phyloP scores from a whole-genome alignment of 116 monocot genomes.

The Iris pallida region DNA sequence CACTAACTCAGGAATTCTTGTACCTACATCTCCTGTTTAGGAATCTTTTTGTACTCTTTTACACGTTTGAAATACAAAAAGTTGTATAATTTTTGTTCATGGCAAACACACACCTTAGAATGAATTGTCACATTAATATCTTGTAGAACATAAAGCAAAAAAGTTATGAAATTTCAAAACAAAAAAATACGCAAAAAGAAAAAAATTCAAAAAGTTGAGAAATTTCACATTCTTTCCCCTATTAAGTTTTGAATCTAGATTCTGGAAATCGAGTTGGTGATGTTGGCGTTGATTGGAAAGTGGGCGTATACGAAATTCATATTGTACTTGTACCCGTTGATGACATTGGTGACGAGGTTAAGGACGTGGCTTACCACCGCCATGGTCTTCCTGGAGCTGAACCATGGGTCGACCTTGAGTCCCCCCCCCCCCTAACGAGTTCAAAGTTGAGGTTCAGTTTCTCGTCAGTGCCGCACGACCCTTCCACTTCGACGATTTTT shows the following conservation, averaged over 20 bases:
- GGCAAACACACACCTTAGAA: no score
- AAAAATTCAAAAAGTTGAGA: no score
- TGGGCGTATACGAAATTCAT: slow-evolving; percentile 67
- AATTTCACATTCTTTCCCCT: slow-evolving; percentile 20
- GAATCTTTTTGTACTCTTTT: no score
- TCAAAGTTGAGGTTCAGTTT: slow-evolving; percentile 58
- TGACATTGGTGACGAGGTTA: slow-evolving; percentile 54
- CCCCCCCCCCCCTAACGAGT: slow-evolving; percentile 31
- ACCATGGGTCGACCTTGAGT: slow-evolving; percentile 67
- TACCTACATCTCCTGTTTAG: no score
- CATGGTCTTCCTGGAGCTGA: slow-evolving; percentile 46
- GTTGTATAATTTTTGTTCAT: no score
- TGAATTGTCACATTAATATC: no score
- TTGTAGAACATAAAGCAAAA: no score
- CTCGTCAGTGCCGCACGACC: slow-evolving; percentile 53
- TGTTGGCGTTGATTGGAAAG: slow-evolving; percentile 45
- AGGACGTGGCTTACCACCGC: slow-evolving; percentile 56
- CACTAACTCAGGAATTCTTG: no score
- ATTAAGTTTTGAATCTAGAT: slow-evolving; percentile 34
- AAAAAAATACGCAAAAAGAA: no score
- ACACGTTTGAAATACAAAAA: no score
- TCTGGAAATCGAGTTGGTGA: slow-evolving; percentile 14
- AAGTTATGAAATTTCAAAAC: slow-evolving; percentile 12
- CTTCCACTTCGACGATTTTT: slow-evolving; percentile 44
- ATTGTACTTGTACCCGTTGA: slow-evolving; percentile 60